Conservation (phyloP, 345 rosid species). For the Populus davidiana region DNA sequence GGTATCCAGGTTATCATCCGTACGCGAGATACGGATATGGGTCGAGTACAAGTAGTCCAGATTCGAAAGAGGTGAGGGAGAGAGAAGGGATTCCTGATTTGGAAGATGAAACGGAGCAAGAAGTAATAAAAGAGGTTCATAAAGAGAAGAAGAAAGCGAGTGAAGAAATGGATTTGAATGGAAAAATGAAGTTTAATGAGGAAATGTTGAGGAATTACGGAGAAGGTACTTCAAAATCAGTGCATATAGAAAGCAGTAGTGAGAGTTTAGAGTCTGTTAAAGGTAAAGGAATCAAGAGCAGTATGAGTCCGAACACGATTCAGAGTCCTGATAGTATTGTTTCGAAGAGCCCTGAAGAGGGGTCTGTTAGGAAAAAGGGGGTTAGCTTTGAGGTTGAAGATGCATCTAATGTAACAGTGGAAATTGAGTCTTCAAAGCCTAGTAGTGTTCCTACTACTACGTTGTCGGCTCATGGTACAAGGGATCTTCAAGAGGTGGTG, state of each 20-base stretch:
- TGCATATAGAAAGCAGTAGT: constrained; percentile 37
- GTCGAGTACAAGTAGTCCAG: constrained; percentile 72
- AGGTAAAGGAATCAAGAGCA: constrained; percentile 31
- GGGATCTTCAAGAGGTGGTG: constrained; percentile 81
- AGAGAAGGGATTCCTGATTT: constrained; percentile 96
- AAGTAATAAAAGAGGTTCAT: constrained; percentile 42
- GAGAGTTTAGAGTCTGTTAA: constrained; percentile 29
- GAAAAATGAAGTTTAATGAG: constrained; percentile 12
- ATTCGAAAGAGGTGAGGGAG: constrained; percentile 85
- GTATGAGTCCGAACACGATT: constrained; percentile 30
- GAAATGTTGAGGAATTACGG: constrained; percentile 42
- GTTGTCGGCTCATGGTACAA: constrained; percentile 62
- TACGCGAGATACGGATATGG: constrained; percentile 35
- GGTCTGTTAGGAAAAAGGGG: constrained; percentile 47
- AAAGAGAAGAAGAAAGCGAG: constrained; percentile 31
- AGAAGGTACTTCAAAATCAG: constrained; percentile 63
- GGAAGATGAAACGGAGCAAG: constrained; percentile 85
- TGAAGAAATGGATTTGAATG: constrained; percentile 29
- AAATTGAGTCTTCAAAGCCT: constrained; percentile 55
- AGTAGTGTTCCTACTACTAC: constrained; percentile 51
- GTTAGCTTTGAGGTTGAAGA: constrained; percentile 82
- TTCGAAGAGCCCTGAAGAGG: constrained; percentile 51
- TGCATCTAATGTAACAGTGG: constrained; percentile 22
- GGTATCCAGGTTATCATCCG: constrained; percentile 30
- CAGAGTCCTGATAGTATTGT: constrained; percentile 43